Evolutionary conservation across 345 rosid genomes (phyloP).

Genomic region (Citrus mangshanensis): DNA sequence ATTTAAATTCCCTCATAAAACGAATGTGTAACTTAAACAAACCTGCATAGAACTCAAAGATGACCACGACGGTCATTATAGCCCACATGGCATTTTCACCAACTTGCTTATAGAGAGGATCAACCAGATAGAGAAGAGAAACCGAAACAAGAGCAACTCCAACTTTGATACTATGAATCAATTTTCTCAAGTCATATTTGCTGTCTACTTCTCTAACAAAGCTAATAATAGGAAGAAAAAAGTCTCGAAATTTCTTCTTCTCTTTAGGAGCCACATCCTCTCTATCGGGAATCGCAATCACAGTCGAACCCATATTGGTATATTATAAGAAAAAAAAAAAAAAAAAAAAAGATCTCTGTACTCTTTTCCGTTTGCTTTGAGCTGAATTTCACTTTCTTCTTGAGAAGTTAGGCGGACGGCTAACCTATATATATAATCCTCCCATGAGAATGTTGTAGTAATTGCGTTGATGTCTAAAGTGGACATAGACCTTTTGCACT

Average conservation of each 20-base stretch:
- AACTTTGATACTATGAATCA: constrained; percentile 57
- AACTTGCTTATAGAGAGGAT: constrained; percentile 49
- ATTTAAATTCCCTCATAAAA: no score
- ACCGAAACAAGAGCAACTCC: constrained; percentile 62
- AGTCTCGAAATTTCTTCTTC: constrained; percentile 11
- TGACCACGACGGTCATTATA: constrained; percentile 73
- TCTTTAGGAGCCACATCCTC: constrained; percentile 6
- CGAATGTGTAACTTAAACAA: not conserved
- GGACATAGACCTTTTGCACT: constrained; percentile 22
- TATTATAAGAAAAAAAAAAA: no score
- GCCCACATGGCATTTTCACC: constrained; percentile 87
- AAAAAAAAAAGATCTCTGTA: not conserved
- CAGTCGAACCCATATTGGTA: constrained; percentile 34
- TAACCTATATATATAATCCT: constrained; percentile 9
- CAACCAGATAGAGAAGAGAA: constrained; percentile 56
- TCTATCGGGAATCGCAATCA: constrained; percentile 33
- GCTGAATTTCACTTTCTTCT: not conserved
- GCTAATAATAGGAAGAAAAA: constrained; percentile 3
- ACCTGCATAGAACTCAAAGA: constrained; percentile 77
- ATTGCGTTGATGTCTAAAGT: constrained; percentile 8
- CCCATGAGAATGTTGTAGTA: not conserved
- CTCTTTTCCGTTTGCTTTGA: not conserved
- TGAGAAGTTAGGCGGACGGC: constrained; percentile 3
- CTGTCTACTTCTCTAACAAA: constrained; percentile 19
- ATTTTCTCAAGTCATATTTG: constrained; percentile 26